phyloP scores from a whole-genome alignment of 164 flowering plant species.

The Aristolochia contorta region DNA sequence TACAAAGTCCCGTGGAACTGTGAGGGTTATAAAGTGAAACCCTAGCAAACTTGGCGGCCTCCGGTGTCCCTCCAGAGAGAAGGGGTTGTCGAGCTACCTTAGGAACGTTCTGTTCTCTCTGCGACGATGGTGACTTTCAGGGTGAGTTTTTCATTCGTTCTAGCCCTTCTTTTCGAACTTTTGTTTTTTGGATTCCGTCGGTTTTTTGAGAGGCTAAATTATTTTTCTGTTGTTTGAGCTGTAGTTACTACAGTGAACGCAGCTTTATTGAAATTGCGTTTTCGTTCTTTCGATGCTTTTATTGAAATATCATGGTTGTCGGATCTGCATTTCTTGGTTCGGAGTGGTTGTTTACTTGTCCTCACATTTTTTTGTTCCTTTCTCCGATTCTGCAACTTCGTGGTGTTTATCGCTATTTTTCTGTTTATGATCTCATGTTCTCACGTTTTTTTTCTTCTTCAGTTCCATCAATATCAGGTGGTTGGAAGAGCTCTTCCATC shows the following conservation, averaged over 20 bases:
- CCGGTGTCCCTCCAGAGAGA: neutral
- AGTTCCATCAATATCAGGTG: slow-evolving; percentile 91
- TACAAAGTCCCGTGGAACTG: neutral
- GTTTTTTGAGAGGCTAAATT: too few relatives aligned
- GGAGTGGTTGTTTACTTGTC: neutral
- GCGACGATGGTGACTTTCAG: slow-evolving; percentile 38
- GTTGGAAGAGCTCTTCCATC: slow-evolving; percentile 80
- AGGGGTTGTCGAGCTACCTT: neutral
- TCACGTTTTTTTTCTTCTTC: slow-evolving; percentile 6
- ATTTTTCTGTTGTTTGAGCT: too few relatives aligned
- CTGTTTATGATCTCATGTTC: neutral
- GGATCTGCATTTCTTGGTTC: too few relatives aligned
- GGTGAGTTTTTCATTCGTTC: slow-evolving; percentile 17
- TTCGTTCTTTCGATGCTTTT: too few relatives aligned
- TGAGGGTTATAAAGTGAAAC: neutral
- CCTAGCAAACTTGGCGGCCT: neutral
- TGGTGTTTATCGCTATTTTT: neutral
- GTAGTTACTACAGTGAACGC: too few relatives aligned
- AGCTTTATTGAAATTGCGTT: too few relatives aligned
- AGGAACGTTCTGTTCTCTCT: neutral
- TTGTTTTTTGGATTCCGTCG: too few relatives aligned
- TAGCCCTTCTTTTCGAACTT: too few relatives aligned
- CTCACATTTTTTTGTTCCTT: neutral
- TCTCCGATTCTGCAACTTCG: too few relatives aligned
- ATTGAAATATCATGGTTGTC: too few relatives aligned